A percentile compares a stretch with the other conserved stretches of the same genome.
These are phyloP conservation scores for Talaromyces proteolyticus DNA, from an alignment of 495 filamentous ascomycete species.

Conservation along the genomic window DNA sequence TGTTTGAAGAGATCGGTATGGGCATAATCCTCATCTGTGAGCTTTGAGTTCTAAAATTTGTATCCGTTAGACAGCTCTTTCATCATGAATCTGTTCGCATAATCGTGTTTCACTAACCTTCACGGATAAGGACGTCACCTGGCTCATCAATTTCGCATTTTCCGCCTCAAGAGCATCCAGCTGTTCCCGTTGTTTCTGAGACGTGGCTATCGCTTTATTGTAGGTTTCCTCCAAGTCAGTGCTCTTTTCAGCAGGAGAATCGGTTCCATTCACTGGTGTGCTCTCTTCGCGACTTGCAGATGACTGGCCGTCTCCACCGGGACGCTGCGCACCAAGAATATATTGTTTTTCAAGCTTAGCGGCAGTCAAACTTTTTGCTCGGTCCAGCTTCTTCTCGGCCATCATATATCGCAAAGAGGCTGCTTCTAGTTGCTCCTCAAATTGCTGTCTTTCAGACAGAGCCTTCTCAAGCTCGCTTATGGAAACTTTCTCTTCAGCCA, in stretches of 20 bases:
- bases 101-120: constrained; percentile 37
- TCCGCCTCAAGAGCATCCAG: constrained; percentile 70
- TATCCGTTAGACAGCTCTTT: neutral
- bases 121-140: constrained; percentile 65
- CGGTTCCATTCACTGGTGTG: constrained; percentile 45
- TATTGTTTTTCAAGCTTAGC: constrained; percentile 89
- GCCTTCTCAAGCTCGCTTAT: constrained; percentile 70
- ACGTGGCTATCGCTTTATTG: constrained; percentile 66
- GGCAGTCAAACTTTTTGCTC: constrained; percentile 79
- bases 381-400: constrained; percentile 89
- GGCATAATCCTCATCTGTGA: constrained; percentile 90
- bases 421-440: constrained; percentile 75
- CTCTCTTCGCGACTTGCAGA: constrained; percentile 52
- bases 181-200: constrained; percentile 81
- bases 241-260: constrained; percentile 39
- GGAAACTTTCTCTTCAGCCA: constrained; percentile 77
- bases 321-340: constrained; percentile 54
- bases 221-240: constrained; percentile 62
- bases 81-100: neutral
- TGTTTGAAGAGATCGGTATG: constrained; percentile 89
- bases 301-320: constrained; percentile 37
- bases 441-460: constrained; percentile 71
- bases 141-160: constrained; percentile 70
- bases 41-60: constrained; percentile 48
- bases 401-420: constrained; percentile 89